Base-by-base conservation (phyloP, 805 yeast species). In the Saturnispora gosingensis region DNA sequence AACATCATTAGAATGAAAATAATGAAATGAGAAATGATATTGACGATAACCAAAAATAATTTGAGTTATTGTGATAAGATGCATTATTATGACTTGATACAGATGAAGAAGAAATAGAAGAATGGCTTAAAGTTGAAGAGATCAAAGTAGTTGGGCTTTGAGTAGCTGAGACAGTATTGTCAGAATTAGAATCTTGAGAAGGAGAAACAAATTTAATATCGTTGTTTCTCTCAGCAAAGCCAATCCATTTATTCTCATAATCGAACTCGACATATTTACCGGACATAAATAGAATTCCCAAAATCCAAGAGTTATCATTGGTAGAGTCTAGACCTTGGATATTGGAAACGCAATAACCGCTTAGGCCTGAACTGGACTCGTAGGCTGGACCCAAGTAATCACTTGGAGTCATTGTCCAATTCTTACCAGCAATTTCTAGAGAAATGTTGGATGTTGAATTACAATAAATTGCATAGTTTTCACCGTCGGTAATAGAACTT, bases 261-360 rank as follows among this genome's bases (percentile, higher is more conserved):
- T 82, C 83, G 57, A 80, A 82, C 13, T 79, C 77, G 2, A 81
- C 72, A 60, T 80, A 82, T 50, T 73, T 80, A 32, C 71, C 69
- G 53, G 74, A 74, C 57, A 82, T 63, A 59, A 82, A 82, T 3
- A 79, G 70, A n/a, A 79, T 82, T 5, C 88, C 88, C 39, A 82
- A 65, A 49, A 82, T 74, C 88, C 88, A 82, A 1, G 73, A 62
- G 16, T 67, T 68, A 49, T 69, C 65, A 34, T 62, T 61, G 10
- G 71, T 64, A 13, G 67, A 58, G 27, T 67, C 67, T n/a, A 75
- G 59, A 9, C 85, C 87, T 65, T 80, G 86, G 52, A 82, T 72
- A 58, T 80, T 81, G 6, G 85, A 77, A 11, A 82, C 80, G 68
- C 88, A 82, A 59, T 75, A 72, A 0, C 83, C 82, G 18, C 56